These are phyloP conservation scores for Xanthoceras sorbifolium DNA, from an alignment of 345 rosid genomes.

Conservation along the genomic window DNA sequence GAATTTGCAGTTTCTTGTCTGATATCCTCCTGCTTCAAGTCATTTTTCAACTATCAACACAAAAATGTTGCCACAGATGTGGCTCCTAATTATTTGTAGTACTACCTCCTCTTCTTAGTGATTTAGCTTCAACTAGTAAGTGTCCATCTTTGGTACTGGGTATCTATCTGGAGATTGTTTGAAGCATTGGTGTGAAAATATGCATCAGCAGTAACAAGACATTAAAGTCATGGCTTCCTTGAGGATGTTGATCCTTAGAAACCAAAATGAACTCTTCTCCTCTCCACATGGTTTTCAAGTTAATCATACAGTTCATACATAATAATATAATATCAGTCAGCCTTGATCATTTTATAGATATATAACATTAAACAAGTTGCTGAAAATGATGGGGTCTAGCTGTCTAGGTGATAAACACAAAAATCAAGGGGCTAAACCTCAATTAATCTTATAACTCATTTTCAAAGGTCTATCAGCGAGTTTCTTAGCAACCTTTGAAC, in stretches of 20 bases:
- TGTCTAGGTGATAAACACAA: background rate
- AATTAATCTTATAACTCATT: background rate
- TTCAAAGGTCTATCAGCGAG: background rate
- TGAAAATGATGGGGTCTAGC: background rate
- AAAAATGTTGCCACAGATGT: background rate
- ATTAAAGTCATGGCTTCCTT: background rate
- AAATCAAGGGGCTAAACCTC: background rate
- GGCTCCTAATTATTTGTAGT: background rate
- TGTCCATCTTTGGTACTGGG: background rate
- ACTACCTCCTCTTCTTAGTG: background rate
- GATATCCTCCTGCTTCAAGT: background rate
- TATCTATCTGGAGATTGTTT: background rate
- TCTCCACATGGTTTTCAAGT: background rate
- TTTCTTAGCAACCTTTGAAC: background rate
- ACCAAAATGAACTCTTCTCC: background rate
- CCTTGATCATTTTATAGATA: background rate
- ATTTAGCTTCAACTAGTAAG: background rate
- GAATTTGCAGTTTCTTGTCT: background rate
- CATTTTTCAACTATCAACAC: background rate
- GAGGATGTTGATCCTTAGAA: background rate
- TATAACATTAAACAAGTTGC: background rate
- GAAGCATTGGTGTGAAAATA: background rate
- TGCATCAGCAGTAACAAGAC: background rate
- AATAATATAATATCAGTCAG: background rate
- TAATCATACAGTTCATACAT: no score